Percentiles rank a stretch among this genome's conserved stretches.
These are phyloP conservation scores for Penicillium mononematosum DNA, from an alignment of 495 filamentous ascomycete species.

Conservation along the genomic window DNA sequence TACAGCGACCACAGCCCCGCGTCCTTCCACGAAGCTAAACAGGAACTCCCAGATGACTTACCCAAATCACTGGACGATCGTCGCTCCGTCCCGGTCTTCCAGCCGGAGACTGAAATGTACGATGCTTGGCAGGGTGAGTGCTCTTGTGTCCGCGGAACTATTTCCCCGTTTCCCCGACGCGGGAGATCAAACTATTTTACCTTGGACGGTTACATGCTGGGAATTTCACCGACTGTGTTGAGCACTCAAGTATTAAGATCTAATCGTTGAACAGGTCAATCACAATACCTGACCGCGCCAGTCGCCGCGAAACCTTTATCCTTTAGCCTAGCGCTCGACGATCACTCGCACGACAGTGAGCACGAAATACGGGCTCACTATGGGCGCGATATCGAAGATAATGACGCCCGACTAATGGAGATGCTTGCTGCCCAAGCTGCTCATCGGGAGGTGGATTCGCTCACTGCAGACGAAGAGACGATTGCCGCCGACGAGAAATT, in stretches of 20 bases:
- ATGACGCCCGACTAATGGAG: constrained; percentile 83
- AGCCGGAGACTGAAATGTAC: constrained; percentile 88
- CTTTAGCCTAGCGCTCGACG: constrained; percentile 82
- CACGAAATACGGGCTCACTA: constrained; percentile 39
- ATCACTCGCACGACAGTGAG: constrained; percentile 52
- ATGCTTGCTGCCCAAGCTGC: constrained; percentile 95
- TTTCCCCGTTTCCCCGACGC: background rate
- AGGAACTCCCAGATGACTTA: constrained; percentile 76
- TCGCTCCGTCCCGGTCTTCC: constrained; percentile 57
- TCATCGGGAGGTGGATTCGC: constrained; percentile 67
- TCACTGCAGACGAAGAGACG: constrained; percentile 73
- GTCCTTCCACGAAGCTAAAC: constrained; percentile 25
- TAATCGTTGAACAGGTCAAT: constrained; percentile 65
- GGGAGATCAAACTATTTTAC: background rate
- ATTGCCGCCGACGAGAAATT: constrained; percentile 72
- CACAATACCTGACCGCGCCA: constrained; percentile 86
- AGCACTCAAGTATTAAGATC: background rate
- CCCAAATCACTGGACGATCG: constrained; percentile 90
- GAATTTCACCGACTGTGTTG: background rate
- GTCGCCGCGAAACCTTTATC: constrained; percentile 76
- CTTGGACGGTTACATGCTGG: no score
- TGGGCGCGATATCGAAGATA: constrained; percentile 62
- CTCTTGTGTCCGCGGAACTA: constrained; percentile 4
- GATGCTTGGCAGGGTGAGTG: constrained; percentile 94
- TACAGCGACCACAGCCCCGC: constrained; percentile 23